Conservation (phyloP, 2,329 filamentous ascomycete genomes). For the Pestalotiopsis sp. region DNA sequence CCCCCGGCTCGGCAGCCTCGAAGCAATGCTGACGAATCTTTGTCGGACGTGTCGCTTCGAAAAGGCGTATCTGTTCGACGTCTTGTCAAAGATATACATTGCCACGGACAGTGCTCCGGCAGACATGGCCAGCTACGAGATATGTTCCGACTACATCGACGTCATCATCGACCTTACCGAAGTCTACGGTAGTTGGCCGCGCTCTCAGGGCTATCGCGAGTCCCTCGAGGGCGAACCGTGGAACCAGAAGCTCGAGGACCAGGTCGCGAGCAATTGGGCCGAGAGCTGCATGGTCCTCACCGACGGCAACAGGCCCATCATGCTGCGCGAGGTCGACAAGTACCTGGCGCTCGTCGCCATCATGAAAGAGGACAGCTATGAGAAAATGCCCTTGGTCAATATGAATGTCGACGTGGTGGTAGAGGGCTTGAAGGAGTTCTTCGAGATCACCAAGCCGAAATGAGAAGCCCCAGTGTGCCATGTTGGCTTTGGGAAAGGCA, state of each 20-base stretch:
- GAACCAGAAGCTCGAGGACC: slow-evolving; percentile 65
- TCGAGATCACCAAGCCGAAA: slow-evolving; percentile 68
- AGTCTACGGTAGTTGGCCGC: slow-evolving; percentile 80
- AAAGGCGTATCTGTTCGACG: slow-evolving; percentile 97
- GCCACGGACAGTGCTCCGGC: slow-evolving; percentile 92
- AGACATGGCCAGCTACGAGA: slow-evolving; percentile 95
- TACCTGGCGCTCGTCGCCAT: slow-evolving; percentile 84
- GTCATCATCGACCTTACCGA: slow-evolving; percentile 97
- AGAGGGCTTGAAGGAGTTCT: slow-evolving; percentile 78
- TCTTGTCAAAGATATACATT: slow-evolving; percentile 97
- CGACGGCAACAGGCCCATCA: slow-evolving; percentile 65
- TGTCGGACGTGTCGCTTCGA: slow-evolving; percentile 94
- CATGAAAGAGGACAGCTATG: slow-evolving; percentile 83
- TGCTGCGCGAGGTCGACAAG: slow-evolving; percentile 70
- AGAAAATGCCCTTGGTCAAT: slow-evolving; percentile 82
- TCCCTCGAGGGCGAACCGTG: slow-evolving; percentile 63
- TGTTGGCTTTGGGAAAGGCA: too few relatives aligned
- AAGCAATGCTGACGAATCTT: slow-evolving; percentile 91
- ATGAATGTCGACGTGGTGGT: slow-evolving; percentile 87
- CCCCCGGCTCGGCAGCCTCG: slow-evolving; percentile 87
- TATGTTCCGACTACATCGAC: slow-evolving; percentile 98
- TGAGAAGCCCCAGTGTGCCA: slow-evolving; percentile 19
- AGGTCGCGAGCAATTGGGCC: slow-evolving; percentile 66
- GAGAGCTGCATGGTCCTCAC: slow-evolving; percentile 72
- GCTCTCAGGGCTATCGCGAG: slow-evolving; percentile 57